Conservation (phyloP, 768 basidiomycete species). For the Mycena chlorophos region DNA sequence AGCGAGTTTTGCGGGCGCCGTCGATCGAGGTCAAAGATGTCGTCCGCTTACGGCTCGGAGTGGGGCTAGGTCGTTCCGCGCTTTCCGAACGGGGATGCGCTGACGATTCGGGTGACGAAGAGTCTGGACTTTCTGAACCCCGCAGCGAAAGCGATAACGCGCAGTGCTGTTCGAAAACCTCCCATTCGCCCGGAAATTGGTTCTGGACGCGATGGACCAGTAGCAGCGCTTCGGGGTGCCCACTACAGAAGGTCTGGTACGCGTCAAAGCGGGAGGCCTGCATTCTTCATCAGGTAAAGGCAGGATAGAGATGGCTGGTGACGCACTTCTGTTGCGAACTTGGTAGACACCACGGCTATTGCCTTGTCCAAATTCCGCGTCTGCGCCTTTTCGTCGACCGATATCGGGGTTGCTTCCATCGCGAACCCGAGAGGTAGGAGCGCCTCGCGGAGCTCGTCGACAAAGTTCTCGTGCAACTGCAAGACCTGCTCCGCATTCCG, state of each 20-base stretch:
- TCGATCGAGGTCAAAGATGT: slow-evolving; percentile 57
- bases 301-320: slow-evolving; percentile 1
- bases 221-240: slow-evolving; percentile 80
- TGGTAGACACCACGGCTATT: slow-evolving; percentile 51
- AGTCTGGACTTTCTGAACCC: slow-evolving; percentile 26
- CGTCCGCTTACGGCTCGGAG: slow-evolving; percentile 35
- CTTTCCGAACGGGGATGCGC: slow-evolving; percentile 22
- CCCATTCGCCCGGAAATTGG: slow-evolving; percentile 74
- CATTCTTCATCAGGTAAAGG: slow-evolving; percentile 5
- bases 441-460: slow-evolving; percentile 51
- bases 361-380: slow-evolving; percentile 43
- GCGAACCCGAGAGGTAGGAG: slow-evolving; percentile 54
- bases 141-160: slow-evolving; percentile 50
- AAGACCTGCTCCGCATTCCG: slow-evolving; percentile 73
- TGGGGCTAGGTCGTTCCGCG: slow-evolving; percentile 16
- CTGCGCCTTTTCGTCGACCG: slow-evolving; percentile 19
- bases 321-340: slow-evolving; percentile 60
- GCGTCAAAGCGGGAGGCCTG: slow-evolving; percentile 74
- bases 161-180: slow-evolving; percentile 80
- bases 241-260: slow-evolving; percentile 87
- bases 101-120: slow-evolving; percentile 20
- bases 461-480: slow-evolving; percentile 65
- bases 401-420: slow-evolving; percentile 30
- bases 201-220: slow-evolving; percentile 66
- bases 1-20: slow-evolving; percentile 39